Evolutionary conservation across 768 basidiomycete species (phyloP).

Genomic region (Gymnopilus dilepis): DNA sequence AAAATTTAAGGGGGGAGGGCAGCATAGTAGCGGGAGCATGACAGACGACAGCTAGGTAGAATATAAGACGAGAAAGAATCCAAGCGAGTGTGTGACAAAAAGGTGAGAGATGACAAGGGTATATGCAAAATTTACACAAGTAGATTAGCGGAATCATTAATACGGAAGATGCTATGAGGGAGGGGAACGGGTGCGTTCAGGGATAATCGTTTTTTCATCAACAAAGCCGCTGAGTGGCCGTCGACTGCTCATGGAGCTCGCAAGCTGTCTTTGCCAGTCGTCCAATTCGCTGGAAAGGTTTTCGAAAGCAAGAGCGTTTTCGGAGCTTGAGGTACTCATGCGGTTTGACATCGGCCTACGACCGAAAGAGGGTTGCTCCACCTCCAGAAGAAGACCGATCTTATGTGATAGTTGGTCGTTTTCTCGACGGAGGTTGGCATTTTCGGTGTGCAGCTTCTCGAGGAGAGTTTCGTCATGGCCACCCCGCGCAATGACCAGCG

Average conservation of each 20-base stretch:
- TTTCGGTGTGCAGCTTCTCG: slow-evolving; percentile 85
- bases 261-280: slow-evolving; percentile 85
- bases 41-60: slow-evolving; percentile 32
- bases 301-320: slow-evolving; percentile 78
- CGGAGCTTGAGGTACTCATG: slow-evolving; percentile 80
- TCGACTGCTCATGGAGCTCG: slow-evolving; percentile 77
- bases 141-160: slow-evolving; percentile 29
- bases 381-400: slow-evolving; percentile 87
- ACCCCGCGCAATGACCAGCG: slow-evolving; percentile 74
- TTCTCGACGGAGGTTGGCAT: slow-evolving; percentile 77
- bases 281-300: slow-evolving; percentile 82
- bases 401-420: slow-evolving; percentile 92
- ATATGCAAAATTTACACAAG: slow-evolving; percentile 50
- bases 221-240: slow-evolving; percentile 77
- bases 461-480: slow-evolving; percentile 78
- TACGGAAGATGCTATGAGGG: slow-evolving; percentile 49
- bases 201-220: slow-evolving; percentile 55
- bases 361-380: slow-evolving; percentile 78
- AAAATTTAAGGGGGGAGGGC: slow-evolving; percentile 30
- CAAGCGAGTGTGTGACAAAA: slow-evolving; percentile 58
- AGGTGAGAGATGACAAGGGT: slow-evolving; percentile 49
- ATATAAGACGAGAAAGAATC: slow-evolving; percentile 41
- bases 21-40: slow-evolving; percentile 35
- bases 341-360: slow-evolving; percentile 68
- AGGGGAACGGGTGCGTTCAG: slow-evolving; percentile 66